Percentiles rank a stretch among this genome's conserved stretches.
Evolutionary conservation across 192 early-diverging fungal species (phyloP).

Genomic region (Podila clonocystis): DNA sequence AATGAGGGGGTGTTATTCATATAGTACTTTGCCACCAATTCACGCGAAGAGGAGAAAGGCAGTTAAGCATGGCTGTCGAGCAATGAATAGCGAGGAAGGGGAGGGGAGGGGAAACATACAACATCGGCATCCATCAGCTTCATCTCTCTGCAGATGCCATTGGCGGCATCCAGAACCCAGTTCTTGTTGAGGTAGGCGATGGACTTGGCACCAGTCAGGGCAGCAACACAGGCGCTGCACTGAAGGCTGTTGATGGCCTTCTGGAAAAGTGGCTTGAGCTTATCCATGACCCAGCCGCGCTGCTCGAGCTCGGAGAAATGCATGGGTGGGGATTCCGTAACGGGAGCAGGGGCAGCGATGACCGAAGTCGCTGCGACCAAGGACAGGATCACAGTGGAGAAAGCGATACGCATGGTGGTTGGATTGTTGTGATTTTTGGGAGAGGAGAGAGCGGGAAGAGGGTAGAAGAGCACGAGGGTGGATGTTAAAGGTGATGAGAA

Average conservation of each 20-base stretch:
- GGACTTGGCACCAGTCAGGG: conserved; percentile 48
- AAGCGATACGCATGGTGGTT: conserved; percentile 1
- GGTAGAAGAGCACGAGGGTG: not conserved
- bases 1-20: not conserved
- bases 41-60: not conserved
- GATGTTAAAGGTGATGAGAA: not conserved
- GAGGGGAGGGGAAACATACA: conserved; percentile 18
- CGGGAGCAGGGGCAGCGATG: conserved; percentile 9
- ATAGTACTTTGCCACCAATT: not conserved
- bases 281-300: conserved; percentile 18
- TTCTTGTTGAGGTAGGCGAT: conserved; percentile 51
- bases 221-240: conserved; percentile 52
- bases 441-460: not conserved
- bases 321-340: not conserved
- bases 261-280: conserved; percentile 11
- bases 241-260: conserved; percentile 12
- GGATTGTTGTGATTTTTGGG: not conserved
- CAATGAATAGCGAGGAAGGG: not conserved
- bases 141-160: conserved; percentile 24
- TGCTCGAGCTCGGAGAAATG: conserved; percentile 12
- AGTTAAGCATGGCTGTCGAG: not conserved
- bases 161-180: conserved; percentile 32
- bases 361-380: conserved; percentile 14
- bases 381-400: conserved; percentile 13
- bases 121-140: conserved; percentile 44